Evolutionary conservation across 1,284 basidiomycete species (phyloP).

Genomic region (Heterobasidion parviporum): DNA sequence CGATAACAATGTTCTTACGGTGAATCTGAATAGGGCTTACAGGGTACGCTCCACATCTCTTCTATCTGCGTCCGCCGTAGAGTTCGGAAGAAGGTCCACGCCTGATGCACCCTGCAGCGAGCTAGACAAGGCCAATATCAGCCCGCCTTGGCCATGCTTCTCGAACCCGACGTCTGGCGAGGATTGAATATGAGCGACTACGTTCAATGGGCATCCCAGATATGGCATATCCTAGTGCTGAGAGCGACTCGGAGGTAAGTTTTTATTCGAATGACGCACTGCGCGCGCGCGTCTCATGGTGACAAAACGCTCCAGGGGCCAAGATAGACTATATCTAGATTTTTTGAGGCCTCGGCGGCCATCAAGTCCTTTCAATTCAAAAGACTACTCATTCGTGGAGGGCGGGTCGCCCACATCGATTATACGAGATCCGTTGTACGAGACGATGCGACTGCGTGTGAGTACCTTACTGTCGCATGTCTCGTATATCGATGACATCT

Average conservation of each 20-base stretch:
- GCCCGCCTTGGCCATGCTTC: slow-evolving; percentile 49
- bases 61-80: background rate
- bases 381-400: slow-evolving; percentile 42
- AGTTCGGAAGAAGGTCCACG: background rate
- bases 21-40: slow-evolving; percentile 56
- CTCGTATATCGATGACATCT: background rate
- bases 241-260: slow-evolving; percentile 60
- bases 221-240: slow-evolving; percentile 68
- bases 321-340: slow-evolving; percentile 54
- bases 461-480: slow-evolving; percentile 13
- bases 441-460: slow-evolving; percentile 57
- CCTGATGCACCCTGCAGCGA: slow-evolving; percentile 29
- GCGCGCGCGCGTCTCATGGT: background rate
- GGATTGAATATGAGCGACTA: slow-evolving; percentile 58
- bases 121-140: slow-evolving; percentile 63
- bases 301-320: slow-evolving; percentile 33
- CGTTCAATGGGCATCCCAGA: slow-evolving; percentile 57
- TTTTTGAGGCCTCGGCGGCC: slow-evolving; percentile 55
- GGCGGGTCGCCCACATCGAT: slow-evolving; percentile 29
- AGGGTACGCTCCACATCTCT: slow-evolving; percentile 31
- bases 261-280: background rate
- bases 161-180: slow-evolving; percentile 64
- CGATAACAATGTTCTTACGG: slow-evolving; percentile 53
- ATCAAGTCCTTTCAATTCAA: slow-evolving; percentile 36
- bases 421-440: slow-evolving; percentile 52